These are phyloP conservation scores for Malassezia dermatis DNA, from an alignment of 1,284 basidiomycete species.

Conservation along the genomic window DNA sequence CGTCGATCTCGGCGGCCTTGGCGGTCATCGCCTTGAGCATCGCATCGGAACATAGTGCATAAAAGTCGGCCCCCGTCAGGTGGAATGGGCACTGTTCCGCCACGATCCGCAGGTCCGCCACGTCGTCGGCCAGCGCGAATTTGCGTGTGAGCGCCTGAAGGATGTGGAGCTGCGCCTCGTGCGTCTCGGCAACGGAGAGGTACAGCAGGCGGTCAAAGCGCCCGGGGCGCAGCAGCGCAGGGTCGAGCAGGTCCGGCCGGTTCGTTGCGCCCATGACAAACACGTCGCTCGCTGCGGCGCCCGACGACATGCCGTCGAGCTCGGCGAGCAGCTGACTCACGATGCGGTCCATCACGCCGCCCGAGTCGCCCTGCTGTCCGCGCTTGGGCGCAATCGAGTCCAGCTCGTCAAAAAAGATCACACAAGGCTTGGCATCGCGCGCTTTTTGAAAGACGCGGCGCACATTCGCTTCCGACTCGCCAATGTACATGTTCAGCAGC, in stretches of 20 bases:
- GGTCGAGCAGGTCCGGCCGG: conserved; percentile 50
- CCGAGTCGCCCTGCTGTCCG: conserved; percentile 51
- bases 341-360: conserved; percentile 52
- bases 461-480: conserved; percentile 51
- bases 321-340: conserved; percentile 51
- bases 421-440: conserved; percentile 51
- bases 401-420: conserved; percentile 52
- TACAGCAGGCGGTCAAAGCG: conserved; percentile 98
- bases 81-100: conserved; percentile 78
- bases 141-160: conserved; percentile 82
- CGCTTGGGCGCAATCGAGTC: conserved; percentile 51
- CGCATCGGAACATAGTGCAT: conserved; percentile 91
- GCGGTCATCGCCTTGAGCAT: conserved; percentile 89
- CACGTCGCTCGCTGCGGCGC: conserved; percentile 48
- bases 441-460: conserved; percentile 50
- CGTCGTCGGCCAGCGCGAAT: conserved; percentile 66
- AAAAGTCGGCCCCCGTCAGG: conserved; percentile 73
- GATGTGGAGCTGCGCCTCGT: conserved; percentile 76
- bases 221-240: conserved; percentile 50
- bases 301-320: conserved; percentile 50
- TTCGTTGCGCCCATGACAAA: conserved; percentile 52
- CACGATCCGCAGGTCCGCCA: conserved; percentile 58
- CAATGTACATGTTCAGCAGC: conserved; percentile 52
- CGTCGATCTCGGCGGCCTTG: conserved; percentile 65
- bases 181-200: conserved; percentile 78